Evolutionary conservation across 2,329 filamentous ascomycete species (phyloP).

Genomic region (Ophiostoma tasmaniense): DNA sequence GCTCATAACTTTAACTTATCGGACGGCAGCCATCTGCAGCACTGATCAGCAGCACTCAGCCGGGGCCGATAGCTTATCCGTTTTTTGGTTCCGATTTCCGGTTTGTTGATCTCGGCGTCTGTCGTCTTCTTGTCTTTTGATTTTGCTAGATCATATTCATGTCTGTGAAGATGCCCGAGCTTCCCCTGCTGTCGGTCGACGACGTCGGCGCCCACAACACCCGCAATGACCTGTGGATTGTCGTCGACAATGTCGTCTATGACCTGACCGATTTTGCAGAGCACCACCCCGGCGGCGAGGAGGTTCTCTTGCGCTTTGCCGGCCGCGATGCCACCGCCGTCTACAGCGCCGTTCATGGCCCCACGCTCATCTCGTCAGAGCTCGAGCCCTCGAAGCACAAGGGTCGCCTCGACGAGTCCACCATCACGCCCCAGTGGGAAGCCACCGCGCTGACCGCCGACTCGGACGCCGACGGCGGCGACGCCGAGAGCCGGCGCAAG

Average conservation of each 20-base stretch:
- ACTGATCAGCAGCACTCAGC: background rate
- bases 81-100: background rate
- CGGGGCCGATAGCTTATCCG: background rate
- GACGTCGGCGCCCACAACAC: conserved; percentile 42
- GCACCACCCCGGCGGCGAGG: conserved; percentile 31
- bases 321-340: conserved; percentile 45
- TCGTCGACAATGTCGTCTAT: conserved; percentile 60
- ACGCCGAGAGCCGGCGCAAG: background rate
- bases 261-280: conserved; percentile 58
- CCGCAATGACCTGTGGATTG: conserved; percentile 53
- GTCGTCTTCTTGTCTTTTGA: background rate
- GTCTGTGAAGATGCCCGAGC: background rate
- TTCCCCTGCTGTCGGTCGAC: conserved; percentile 7
- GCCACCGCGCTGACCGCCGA: conserved; percentile 18
- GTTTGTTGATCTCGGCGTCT: background rate
- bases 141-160: background rate
- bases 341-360: conserved; percentile 44
- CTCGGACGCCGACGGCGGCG: conserved; percentile 8
- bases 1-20: too few species aligned
- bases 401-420: conserved; percentile 38
- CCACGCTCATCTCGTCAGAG: conserved; percentile 32
- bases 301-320: conserved; percentile 41
- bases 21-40: too few species aligned
- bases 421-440: conserved; percentile 25
- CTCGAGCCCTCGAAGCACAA: conserved; percentile 39